Conservation (phyloP, 2,329 filamentous ascomycete genomes). For the Didymella glomerata region DNA sequence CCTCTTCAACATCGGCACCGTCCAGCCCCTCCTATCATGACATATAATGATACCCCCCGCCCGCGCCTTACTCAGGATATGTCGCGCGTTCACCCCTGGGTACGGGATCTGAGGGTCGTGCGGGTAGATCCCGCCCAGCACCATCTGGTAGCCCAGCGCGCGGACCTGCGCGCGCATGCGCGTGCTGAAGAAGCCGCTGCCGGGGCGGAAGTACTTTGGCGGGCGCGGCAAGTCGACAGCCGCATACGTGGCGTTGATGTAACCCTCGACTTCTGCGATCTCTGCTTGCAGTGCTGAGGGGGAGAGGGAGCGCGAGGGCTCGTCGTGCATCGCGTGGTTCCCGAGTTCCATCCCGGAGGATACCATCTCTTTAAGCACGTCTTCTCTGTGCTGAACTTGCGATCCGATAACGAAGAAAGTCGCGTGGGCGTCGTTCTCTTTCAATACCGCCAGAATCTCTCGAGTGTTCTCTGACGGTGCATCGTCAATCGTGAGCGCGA, state of each 20-base stretch:
- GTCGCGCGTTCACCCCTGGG: conserved; percentile 74
- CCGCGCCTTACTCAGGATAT: conserved; percentile 80
- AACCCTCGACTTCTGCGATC: conserved; percentile 69
- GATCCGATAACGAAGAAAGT: conserved; percentile 91
- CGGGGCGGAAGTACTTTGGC: conserved; percentile 79
- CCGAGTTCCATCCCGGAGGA: conserved; percentile 69
- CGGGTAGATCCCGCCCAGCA: conserved; percentile 86
- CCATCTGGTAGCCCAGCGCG: conserved; percentile 72
- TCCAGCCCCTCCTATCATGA: conserved; percentile 87
- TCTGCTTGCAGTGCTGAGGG: conserved; percentile 68
- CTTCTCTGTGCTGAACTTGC: conserved; percentile 68
- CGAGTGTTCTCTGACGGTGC: conserved; percentile 76
- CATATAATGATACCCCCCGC: conserved; percentile 84
- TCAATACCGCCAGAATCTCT: conserved; percentile 74
- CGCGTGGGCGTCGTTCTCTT: conserved; percentile 70
- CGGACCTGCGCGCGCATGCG: conserved; percentile 70
- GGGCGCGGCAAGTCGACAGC: conserved; percentile 53
- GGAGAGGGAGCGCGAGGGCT: conserved; percentile 71
- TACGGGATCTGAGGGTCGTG: conserved; percentile 87
- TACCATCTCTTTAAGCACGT: conserved; percentile 61
- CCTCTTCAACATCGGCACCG: conserved; percentile 75
- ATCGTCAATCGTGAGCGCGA: conserved; percentile 89
- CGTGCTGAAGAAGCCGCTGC: conserved; percentile 81
- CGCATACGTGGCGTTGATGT: conserved; percentile 67
- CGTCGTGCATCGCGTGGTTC: conserved; percentile 91